Base-by-base conservation (phyloP, 202 grass and related monocot genomes). In the Schoenoplectus triqueter region DNA sequence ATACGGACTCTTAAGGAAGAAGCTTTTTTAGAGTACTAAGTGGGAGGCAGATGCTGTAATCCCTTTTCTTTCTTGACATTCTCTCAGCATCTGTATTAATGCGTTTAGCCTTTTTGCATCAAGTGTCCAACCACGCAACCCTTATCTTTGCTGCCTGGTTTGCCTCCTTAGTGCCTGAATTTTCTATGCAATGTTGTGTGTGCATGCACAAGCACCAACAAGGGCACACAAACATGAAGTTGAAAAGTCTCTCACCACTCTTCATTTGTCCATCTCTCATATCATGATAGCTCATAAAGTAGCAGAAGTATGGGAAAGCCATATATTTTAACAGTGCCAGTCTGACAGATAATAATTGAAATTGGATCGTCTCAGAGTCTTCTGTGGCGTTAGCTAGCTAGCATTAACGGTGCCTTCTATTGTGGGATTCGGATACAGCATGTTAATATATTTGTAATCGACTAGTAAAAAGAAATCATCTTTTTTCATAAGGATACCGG, bases 201-300 rank as follows among this genome's bases (percentile, higher is more conserved):
- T 64, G 42, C 31, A 31, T 52, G 62, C 80, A 67, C 17, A 60
- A 50, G 60, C 64, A 66, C 61, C 64, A 82, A 49, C 61, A 64
- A 60, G 60, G 64, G 40, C 42, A 65, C 66, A 82, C 60, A 51
- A 66, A 82, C 18, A 67, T 82, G 13, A 68, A 66, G 46, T 66
- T 82, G 60, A 48, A 68, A 82, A 82, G 75, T 79, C 52, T 79
- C 39, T 79, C 73, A 56, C 75, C 55, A 19, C 54, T 45, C 55
- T 79, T 79, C 54, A 78, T 60, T 59, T 78, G 54, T 44, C 22
- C 52, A 60, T 60, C 54, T 60, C 31, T 40, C 74, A 78, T 78
- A 78, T 78, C 54, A 78, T 78, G 74, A 45, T 78, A 78, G 39
- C 0, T 31, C 31, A 56, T 55, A 78, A 60, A 61, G 75, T 61